Evolutionary conservation across 2,329 filamentous ascomycete genomes (phyloP).

Genomic region (Xylariaceae sp.): DNA sequence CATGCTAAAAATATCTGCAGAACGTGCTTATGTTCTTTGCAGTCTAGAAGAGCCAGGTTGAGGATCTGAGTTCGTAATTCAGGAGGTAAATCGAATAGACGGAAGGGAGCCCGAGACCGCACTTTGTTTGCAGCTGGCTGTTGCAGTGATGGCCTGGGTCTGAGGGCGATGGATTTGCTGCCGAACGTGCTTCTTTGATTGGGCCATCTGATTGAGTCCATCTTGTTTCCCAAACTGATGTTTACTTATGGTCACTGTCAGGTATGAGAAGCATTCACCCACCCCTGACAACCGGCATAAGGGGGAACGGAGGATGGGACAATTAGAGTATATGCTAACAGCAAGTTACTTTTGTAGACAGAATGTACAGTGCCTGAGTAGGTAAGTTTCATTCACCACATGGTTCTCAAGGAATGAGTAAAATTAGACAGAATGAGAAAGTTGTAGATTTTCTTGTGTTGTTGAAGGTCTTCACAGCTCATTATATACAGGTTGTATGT

Average conservation of each 20-base stretch:
- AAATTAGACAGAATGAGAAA: too few species aligned
- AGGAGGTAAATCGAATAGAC: constrained; percentile 39
- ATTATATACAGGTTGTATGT: too few species aligned
- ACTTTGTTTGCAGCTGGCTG: constrained; percentile 13
- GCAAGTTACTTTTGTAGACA: too few species aligned
- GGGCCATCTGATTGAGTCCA: constrained; percentile 19
- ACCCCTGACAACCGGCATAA: too few species aligned
- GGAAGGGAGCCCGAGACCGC: constrained; percentile 32
- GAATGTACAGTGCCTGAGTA: too few species aligned
- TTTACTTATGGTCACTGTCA: background rate
- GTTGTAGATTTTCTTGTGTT: too few species aligned
- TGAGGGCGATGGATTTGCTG: constrained; percentile 33
- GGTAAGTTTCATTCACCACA: too few species aligned
- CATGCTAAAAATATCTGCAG: constrained; percentile 35
- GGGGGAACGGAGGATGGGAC: too few species aligned
- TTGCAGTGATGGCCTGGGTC: constrained; percentile 25
- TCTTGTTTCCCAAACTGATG: constrained; percentile 2
- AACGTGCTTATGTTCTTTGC: constrained; percentile 26
- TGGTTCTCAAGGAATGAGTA: too few species aligned
- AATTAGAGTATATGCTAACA: background rate
- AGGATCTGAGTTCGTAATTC: constrained; percentile 38
- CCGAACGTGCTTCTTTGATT: constrained; percentile 19
- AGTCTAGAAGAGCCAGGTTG: constrained; percentile 26
- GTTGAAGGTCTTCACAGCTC: too few species aligned
- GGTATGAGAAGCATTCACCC: background rate